phyloP scores from a whole-genome alignment of 2,329 filamentous ascomycete species.

The Xylariomycetidae sp. region DNA sequence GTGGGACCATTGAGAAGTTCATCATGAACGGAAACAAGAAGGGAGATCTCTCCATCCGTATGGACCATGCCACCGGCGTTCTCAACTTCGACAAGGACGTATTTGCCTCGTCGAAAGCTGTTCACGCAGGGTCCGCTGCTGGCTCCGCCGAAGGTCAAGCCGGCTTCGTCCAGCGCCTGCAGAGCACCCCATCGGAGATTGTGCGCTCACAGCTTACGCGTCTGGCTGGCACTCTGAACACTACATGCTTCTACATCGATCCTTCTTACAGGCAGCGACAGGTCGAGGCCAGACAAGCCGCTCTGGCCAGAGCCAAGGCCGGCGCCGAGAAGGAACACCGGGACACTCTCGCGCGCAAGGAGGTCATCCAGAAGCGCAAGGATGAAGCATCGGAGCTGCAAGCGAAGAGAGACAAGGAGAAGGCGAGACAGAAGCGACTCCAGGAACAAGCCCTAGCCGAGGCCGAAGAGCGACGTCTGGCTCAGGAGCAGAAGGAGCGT shows the following conservation, averaged over 20 bases:
- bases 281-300: constrained; percentile 71
- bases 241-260: constrained; percentile 95
- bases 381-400: constrained; percentile 87
- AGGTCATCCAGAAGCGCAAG: constrained; percentile 94
- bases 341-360: constrained; percentile 79
- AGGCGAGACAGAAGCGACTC: constrained; percentile 80
- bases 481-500: constrained; percentile 88
- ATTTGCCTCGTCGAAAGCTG: constrained; percentile 92
- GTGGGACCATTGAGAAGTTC: constrained; percentile 95
- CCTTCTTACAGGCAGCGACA: constrained; percentile 80
- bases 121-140: constrained; percentile 75
- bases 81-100: constrained; percentile 97
- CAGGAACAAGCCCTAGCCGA: constrained; percentile 85
- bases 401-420: constrained; percentile 87
- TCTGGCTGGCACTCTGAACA: constrained; percentile 83
- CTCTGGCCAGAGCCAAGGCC: constrained; percentile 74
- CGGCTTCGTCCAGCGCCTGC: constrained; percentile 84
- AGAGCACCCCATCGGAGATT: constrained; percentile 97
- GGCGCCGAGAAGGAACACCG: constrained; percentile 90
- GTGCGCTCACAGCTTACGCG: constrained; percentile 91
- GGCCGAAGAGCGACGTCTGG: constrained; percentile 81
- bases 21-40: constrained; percentile 99
- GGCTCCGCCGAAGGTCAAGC: constrained; percentile 85
- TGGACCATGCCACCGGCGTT: constrained; percentile 91
- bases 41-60: constrained; percentile 91